Evolutionary conservation across 805 yeast species (phyloP), one percentile per base, ranked within the genome.

Genomic region (Candida nonsorbophila): DNA sequence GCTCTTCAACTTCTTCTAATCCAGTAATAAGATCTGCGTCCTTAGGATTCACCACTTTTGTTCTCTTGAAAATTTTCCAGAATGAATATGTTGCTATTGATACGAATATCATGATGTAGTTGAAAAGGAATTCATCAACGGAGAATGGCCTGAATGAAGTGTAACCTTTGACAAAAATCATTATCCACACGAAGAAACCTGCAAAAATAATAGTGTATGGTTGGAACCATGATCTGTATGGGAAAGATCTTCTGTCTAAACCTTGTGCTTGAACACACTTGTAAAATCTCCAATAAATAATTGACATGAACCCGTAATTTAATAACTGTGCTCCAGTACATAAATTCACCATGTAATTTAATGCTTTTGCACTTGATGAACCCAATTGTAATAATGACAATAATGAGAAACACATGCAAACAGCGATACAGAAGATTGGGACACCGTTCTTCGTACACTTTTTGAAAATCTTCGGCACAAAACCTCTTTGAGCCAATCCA

Each of bases 71-170:
- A 5, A 63, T 14, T 28, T 64, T 62, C 67, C 68, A 64, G 28
- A 51, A 37, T 13, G 47, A 30, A 38, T 38, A 57, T n/a, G 55
- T 49, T 5, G 46, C 60, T 22, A 53, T 30, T 4, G 52, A 39
- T 12, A 64, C 53, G 34, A 84, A 83, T 8, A 84, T 67, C 79
- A 82, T 79, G 35, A 85, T 61, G 47, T 85, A 85, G 45, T 72
- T 72, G 55, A 75, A 82, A 41, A 84, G 60, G 55, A 85, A 85
- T 6, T 65, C 58, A 34, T 76, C 65, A 12, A 68, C 66, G 12
- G 65, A 51, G 87, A 90, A 84, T 9, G 78, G 77, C 25, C 78
- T 51, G 53, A 85, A 84, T 2, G 78, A 83, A 3, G 70, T 58
- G 57, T 82, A 85, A 4, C 94, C 94, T 56, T 51, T 74, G 54